Percentiles rank a stretch among this genome's conserved stretches.
phyloP scores from a whole-genome alignment of 2,329 filamentous ascomycete species.

The Arthroderma sp. region DNA sequence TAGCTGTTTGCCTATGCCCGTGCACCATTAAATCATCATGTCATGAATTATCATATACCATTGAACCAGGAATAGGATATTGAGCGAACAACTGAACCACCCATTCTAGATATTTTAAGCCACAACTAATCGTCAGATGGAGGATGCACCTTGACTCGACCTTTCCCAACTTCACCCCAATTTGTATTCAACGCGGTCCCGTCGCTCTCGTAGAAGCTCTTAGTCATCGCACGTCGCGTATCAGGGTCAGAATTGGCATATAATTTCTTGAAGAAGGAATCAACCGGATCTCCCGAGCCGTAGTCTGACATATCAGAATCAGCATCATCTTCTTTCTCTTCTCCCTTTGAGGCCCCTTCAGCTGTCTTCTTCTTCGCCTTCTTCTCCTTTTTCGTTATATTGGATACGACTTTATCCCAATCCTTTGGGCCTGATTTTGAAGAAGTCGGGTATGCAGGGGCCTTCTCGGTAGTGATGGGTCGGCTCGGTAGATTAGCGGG shows the following conservation, averaged over 20 bases:
- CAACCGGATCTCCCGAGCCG: conserved; percentile 50
- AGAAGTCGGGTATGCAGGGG: conserved; percentile 70
- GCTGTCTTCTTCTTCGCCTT: conserved; percentile 17
- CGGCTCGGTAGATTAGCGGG: conserved; percentile 14
- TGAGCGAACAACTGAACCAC: background rate
- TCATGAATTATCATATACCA: background rate
- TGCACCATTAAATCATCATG: background rate
- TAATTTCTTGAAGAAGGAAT: conserved; percentile 80
- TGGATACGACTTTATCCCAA: conserved; percentile 68
- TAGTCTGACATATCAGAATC: conserved; percentile 43
- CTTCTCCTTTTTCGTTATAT: conserved; percentile 31
- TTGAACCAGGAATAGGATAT: background rate
- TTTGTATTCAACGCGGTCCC: conserved; percentile 86
- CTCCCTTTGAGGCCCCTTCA: conserved; percentile 24
- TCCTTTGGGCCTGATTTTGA: conserved; percentile 73
- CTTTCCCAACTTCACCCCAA: conserved; percentile 68
- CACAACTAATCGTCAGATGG: conserved; percentile 10
- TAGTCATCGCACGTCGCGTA: conserved; percentile 88
- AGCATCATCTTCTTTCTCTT: conserved; percentile 35
- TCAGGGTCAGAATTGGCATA: conserved; percentile 68
- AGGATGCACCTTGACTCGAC: conserved; percentile 47
- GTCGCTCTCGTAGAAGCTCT: conserved; percentile 88
- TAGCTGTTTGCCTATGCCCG: background rate
- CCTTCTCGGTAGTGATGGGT: conserved; percentile 20
- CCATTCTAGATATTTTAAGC: too few relatives aligned